Percentiles rank a stretch among this genome's conserved stretches.
phyloP scores from a whole-genome alignment of 305 asterid genomes.

The Nicotiana rustica region DNA sequence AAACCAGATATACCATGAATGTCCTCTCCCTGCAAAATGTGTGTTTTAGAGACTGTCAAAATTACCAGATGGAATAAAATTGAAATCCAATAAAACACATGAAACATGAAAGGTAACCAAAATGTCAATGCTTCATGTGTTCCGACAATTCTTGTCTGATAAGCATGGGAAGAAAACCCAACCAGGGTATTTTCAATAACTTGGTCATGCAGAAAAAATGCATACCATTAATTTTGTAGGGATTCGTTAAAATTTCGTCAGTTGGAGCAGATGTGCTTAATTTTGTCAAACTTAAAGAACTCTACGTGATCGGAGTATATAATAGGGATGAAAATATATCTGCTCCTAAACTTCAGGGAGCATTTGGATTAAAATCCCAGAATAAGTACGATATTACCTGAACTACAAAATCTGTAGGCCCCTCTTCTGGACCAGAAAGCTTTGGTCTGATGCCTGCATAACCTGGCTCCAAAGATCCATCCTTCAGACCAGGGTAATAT shows the following conservation, averaged over 20 bases:
- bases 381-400: slow-evolving; percentile 54
- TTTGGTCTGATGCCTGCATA: slow-evolving; percentile 88
- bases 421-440: slow-evolving; percentile 64
- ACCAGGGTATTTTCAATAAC: neutral
- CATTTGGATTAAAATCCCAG: slow-evolving; percentile 2
- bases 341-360: neutral
- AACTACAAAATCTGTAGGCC: slow-evolving; percentile 67
- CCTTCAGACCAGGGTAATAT: slow-evolving; percentile 72
- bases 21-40: slow-evolving; percentile 67
- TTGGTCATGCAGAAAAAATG: neutral
- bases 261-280: neutral
- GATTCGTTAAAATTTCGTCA: neutral
- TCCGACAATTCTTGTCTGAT: neutral
- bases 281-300: neutral
- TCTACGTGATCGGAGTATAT: neutral
- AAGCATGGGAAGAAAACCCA: rapidly evolving
- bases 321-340: neutral
- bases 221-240: neutral
- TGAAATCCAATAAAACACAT: neutral
- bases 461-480: slow-evolving; percentile 78
- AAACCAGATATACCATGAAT: slow-evolving; percentile 70
- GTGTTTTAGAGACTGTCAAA: neutral
- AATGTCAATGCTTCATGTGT: neutral
- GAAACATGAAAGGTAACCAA: slow-evolving; percentile 17
- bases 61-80: neutral